phyloP scores from a whole-genome alignment of 1,284 basidiomycete species.

The Malassezia globosa region DNA sequence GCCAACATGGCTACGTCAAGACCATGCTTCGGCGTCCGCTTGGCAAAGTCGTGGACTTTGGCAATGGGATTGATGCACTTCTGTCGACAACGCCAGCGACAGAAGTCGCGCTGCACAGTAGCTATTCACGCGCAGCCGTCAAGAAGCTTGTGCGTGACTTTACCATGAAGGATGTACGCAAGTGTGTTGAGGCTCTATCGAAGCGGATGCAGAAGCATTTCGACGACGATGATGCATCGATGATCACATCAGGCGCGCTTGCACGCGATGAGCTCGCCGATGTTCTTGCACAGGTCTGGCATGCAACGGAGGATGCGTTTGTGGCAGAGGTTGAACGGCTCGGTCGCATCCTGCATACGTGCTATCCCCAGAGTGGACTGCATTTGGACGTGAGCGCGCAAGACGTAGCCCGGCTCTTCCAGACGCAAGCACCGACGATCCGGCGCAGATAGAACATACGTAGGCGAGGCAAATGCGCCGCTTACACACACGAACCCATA shows the following conservation, averaged over 20 bases:
- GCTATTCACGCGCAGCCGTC: constrained; percentile 64
- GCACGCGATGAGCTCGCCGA: constrained; percentile 14
- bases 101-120: constrained; percentile 66
- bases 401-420: constrained; percentile 53
- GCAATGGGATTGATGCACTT: constrained; percentile 77
- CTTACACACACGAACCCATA: too few species aligned
- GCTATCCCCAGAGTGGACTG: constrained; percentile 7
- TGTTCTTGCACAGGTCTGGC: constrained; percentile 16
- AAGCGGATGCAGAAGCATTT: constrained; percentile 95
- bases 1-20: constrained; percentile 71
- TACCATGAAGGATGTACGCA: constrained; percentile 75
- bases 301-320: constrained; percentile 2
- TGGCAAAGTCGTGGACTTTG: constrained; percentile 80
- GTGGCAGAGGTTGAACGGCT: constrained; percentile 8
- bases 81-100: constrained; percentile 67
- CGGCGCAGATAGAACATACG: constrained; percentile 4
- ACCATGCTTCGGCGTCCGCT: constrained; percentile 76
- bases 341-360: constrained; percentile 8
- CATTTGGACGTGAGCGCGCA: constrained; percentile 54
- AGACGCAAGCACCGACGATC: constrained; percentile 17
- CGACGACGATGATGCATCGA: constrained; percentile 49
- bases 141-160: constrained; percentile 80
- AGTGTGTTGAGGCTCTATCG: constrained; percentile 66
- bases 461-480: too few species aligned
- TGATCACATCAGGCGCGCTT: neutral